Evolutionary conservation across 1,284 basidiomycete genomes (phyloP), one percentile per base, ranked within the genome.

Genomic region (Paramarasmius palmivorus): DNA sequence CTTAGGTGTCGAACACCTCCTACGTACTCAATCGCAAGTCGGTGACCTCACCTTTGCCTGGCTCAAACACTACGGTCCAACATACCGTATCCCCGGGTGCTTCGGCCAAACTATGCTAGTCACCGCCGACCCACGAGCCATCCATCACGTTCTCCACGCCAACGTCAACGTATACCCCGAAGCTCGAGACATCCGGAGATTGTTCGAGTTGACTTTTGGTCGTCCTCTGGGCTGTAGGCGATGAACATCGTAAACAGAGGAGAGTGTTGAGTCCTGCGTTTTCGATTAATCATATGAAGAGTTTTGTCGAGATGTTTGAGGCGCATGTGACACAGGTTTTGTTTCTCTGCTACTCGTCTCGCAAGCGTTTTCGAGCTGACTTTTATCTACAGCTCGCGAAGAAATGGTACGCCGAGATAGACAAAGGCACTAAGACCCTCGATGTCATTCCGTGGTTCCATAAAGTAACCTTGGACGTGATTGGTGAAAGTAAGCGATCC

Each of bases 231-330:
- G 42, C 23, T 26, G 9, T 12, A 39, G 48, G 48, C 2, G 35
- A 49, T 37, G 48, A 38, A 3, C 48, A 49, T 40, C 19, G 38
- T 15, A 17, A 36, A n/a, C 48, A 49, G 7, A 34, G 48, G 25
- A 34, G 36, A 25, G 48, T 38, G 5, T 12, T 49, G 35, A 29
- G 37, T 25, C 48, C 48, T 4, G 48, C 48, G 8, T 49, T 49
- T 36, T 49, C 48, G 7, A 38, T 22, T 8, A 38, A 36, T 25
- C 48, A 49, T 12, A 15, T 49, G 23, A 36, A 36, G 22, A n/a
- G 17, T 22, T 49, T 49, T 19, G 14, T 39, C 9, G 17, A 15
- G 14, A 15, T 49, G 14, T 49, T 49, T 15, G 35, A 40, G 44
- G 4, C 2, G 4, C 37, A 20, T 19, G 48, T 40, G 9, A n/a